A percentile compares a stretch with the other conserved stretches of the same genome.
Evolutionary conservation across 2,329 filamentous ascomycete species (phyloP).

Genomic region (Thielaviopsis musarum): DNA sequence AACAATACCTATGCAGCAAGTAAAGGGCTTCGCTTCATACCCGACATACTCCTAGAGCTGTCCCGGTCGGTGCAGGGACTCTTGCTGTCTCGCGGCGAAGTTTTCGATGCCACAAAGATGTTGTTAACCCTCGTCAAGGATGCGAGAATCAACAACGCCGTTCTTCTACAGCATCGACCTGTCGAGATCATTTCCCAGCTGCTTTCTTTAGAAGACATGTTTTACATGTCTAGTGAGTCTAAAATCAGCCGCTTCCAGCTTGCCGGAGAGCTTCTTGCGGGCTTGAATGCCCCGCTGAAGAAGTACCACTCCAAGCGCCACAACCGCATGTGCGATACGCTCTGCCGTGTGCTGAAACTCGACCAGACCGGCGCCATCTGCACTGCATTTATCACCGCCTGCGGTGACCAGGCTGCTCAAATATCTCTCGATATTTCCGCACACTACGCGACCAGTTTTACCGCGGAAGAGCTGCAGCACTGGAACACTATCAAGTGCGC

Average conservation of each 20-base stretch:
- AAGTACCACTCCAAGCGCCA: constrained; percentile 2
- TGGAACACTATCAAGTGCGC: background rate
- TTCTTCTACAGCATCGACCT: background rate
- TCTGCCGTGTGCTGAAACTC: constrained; percentile 5
- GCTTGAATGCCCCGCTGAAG: background rate
- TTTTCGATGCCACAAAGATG: background rate
- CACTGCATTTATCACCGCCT: background rate
- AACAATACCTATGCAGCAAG: background rate
- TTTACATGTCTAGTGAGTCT: background rate
- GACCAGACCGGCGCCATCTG: constrained; percentile 3
- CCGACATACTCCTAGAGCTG: background rate
- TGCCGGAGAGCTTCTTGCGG: constrained; percentile 2
- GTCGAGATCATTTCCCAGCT: background rate
- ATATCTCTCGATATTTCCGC: constrained; percentile 5
- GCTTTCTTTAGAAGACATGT: constrained; percentile 5
- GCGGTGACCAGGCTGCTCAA: background rate
- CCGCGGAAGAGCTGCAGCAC: background rate
- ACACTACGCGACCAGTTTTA: background rate
- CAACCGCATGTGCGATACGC: constrained; percentile 3
- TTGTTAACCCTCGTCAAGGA: constrained; percentile 3
- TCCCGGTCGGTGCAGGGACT: constrained; percentile 4
- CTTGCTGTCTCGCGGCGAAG: constrained; percentile 1
- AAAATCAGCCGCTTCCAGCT: constrained; percentile 2
- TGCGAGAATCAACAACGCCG: background rate
- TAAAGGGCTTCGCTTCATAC: background rate